Evolutionary conservation across 2,329 filamentous ascomycete genomes (phyloP).

Genomic region (Penicillium frequentans): DNA sequence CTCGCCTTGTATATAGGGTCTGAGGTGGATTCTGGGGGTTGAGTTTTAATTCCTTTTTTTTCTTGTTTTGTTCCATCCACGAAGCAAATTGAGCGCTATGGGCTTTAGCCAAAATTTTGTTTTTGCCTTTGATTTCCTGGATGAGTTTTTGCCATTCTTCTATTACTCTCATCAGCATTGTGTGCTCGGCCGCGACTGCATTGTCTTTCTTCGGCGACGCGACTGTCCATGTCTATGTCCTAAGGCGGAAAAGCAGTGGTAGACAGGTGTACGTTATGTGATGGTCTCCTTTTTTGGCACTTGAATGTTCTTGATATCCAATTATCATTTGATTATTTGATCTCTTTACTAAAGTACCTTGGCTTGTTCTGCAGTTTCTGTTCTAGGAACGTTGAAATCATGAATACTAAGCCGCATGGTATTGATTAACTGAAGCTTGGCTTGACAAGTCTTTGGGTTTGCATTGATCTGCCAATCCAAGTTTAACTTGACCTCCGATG

Average conservation of each 20-base stretch:
- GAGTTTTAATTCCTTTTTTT: not conserved
- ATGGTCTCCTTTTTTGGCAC: slow-evolving; percentile 1
- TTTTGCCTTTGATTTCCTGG: not conserved
- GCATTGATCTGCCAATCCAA: too few relatives aligned
- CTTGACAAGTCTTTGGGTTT: too few relatives aligned
- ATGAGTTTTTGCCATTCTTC: not conserved
- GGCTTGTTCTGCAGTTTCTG: too few relatives aligned
- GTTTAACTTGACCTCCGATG: too few relatives aligned
- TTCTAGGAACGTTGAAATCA: too few relatives aligned
- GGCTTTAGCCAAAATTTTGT: not conserved
- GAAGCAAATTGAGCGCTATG: slow-evolving; percentile 2
- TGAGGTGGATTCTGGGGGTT: not conserved
- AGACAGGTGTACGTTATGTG: slow-evolving; percentile 20
- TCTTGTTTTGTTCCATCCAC: not conserved
- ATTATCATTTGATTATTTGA: not conserved
- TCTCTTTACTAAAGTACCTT: not conserved
- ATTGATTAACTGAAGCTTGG: too few relatives aligned
- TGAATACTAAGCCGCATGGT: too few relatives aligned
- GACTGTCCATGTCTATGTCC: not conserved
- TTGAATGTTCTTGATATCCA: slow-evolving; percentile 16
- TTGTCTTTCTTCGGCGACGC: not conserved
- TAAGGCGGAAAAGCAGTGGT: not conserved
- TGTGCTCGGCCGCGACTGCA: not conserved
- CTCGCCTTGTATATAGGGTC: not conserved
- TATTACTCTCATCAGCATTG: not conserved